Evolutionary conservation across 768 basidiomycete species (phyloP), one percentile per base, ranked within the genome.

Genomic region (Rhodotorula kratochvilovae): DNA sequence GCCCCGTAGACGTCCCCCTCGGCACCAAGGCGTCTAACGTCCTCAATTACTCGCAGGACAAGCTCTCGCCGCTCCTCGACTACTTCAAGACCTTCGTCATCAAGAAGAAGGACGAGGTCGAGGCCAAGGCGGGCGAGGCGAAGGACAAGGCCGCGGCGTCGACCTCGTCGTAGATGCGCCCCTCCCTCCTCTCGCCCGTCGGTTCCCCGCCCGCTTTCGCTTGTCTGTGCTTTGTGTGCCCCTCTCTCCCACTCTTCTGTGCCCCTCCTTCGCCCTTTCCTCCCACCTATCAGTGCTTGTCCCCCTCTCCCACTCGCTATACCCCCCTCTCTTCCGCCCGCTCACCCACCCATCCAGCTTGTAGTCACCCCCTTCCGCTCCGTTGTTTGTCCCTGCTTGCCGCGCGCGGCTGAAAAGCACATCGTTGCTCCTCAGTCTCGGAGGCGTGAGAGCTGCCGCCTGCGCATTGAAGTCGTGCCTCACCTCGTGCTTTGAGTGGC

Each of bases 11-110:
- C 56, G 51, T 59, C 46, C 65, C 65, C 21, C 48, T 71, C 66
- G 39, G 61, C 29, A 42, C 61, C 42, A 50, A 42, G 48, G 70
- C 70, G 23, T 0, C 21, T 2, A 71, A 71, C 66, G 57, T 71
- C 21, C 57, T 71, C 42, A 2, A 43, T 19, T 63, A 63, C 70
- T 63, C 70, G 54, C 70, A 71, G 61, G 70, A 71, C 21, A 51
- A 57, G 31, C 54, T 71, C 60, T 29, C 36, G 29, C 70, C 70
- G 46, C 54, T 71, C 51, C 33, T 71, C 55, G 70, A 63, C 29
- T 25, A 53, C 27, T 51, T 63, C 51, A 51, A 63, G 56, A 42
- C 23, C 13, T 71, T 59, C 66, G 46, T 66, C 39, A 29, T 39
- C 57, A 63, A 63, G 66, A 55, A 63, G 36, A 35, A 71, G 42